A percentile compares a stretch with the other conserved stretches of the same genome.
phyloP scores from a whole-genome alignment of 192 early-diverging fungal species.

The Lunasporangiospora selenospora region DNA sequence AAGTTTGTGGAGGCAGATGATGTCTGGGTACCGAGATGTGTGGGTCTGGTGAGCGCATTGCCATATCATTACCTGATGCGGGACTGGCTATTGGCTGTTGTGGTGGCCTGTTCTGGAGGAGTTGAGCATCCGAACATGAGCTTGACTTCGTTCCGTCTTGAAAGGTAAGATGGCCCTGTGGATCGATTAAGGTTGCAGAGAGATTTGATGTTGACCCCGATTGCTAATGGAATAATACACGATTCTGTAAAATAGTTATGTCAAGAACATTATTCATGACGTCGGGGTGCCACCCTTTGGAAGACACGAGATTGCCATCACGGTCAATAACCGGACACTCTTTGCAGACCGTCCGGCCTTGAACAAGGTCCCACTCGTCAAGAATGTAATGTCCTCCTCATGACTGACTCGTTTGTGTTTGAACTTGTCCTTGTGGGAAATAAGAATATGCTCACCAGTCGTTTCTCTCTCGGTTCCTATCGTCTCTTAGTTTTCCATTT shows the following conservation, averaged over 20 bases:
- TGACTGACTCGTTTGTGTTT: neutral
- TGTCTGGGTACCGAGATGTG: constrained; percentile 65
- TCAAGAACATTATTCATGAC: constrained; percentile 69
- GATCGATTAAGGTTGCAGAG: constrained; percentile 1
- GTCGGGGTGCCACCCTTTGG: constrained; percentile 77
- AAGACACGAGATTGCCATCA: constrained; percentile 69
- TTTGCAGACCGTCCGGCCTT: constrained; percentile 69
- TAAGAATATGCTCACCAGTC: neutral
- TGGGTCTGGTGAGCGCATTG: constrained; percentile 71
- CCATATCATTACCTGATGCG: constrained; percentile 71
- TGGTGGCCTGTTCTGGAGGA: constrained; percentile 51
- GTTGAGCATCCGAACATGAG: constrained; percentile 31
- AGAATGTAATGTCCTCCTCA: too few relatives aligned
- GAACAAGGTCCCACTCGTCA: constrained; percentile 68
- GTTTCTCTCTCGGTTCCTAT: constrained; percentile 8
- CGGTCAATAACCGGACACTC: constrained; percentile 56
- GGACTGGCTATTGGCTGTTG: constrained; percentile 71
- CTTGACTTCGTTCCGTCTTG: constrained; percentile 44
- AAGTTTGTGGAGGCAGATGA: constrained; percentile 56
- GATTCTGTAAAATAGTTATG: constrained; percentile 47
- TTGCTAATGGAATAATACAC: constrained; percentile 6
- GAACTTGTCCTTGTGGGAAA: constrained; percentile 3
- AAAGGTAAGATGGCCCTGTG: constrained; percentile 52
- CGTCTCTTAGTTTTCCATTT: constrained; percentile 65
- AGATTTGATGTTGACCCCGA: neutral